Evolutionary conservation across 106 monocot genomes (phyloP).

Genomic region (Dendrobium catenatum): DNA sequence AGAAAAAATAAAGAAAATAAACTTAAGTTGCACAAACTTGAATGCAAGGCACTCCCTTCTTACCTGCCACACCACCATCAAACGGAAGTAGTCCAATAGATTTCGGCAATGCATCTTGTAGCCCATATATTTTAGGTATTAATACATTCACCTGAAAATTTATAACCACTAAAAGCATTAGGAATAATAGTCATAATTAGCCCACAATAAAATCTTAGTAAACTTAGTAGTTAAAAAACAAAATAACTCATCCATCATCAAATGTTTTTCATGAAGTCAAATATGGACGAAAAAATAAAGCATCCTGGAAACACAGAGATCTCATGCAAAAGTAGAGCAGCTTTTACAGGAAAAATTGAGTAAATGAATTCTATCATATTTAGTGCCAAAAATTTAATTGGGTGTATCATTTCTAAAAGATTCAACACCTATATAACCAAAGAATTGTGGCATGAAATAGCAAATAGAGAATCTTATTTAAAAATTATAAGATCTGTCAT

Average conservation of each 20-base stretch:
- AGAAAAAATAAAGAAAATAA: background rate
- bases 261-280: background rate
- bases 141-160: conserved; percentile 63
- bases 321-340: background rate
- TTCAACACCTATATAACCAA: too few species aligned
- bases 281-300: background rate
- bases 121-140: conserved; percentile 66
- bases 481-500: too few species aligned
- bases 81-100: conserved; percentile 86
- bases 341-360: background rate
- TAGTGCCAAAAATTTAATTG: background rate
- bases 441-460: too few species aligned
- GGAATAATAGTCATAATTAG: background rate
- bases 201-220: background rate
- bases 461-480: too few species aligned
- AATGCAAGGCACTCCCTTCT: background rate
- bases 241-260: background rate
- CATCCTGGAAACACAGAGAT: background rate
- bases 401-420: too few species aligned
- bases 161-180: background rate
- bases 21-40: background rate
- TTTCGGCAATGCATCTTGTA: conserved; percentile 91
- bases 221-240: background rate
- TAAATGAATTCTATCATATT: background rate
- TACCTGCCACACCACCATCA: conserved; percentile 92